A percentile compares a stretch with the other conserved stretches of the same genome.
phyloP scores from a whole-genome alignment of 2,329 filamentous ascomycete species.

The Exophiala oligosperma region DNA sequence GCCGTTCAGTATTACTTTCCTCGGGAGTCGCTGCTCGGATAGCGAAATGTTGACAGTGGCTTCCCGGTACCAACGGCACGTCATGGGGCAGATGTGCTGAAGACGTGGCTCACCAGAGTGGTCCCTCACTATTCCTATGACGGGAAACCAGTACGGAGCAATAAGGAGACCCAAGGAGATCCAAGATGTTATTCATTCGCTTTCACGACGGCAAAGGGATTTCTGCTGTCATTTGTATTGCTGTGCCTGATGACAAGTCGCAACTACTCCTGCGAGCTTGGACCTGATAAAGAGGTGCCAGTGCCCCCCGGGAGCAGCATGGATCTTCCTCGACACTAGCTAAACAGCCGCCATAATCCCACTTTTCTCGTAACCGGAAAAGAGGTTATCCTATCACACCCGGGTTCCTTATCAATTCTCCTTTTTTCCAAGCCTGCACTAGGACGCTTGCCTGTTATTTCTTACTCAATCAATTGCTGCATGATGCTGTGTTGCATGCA shows the following conservation, averaged over 20 bases:
- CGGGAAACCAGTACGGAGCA: no score
- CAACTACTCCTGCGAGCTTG: neutral
- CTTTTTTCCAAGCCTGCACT: slow-evolving; percentile 8
- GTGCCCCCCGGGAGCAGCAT: neutral
- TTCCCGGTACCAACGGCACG: slow-evolving; percentile 40
- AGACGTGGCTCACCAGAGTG: neutral
- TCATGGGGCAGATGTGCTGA: neutral
- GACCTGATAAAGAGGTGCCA: slow-evolving; percentile 4
- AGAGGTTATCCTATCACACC: slow-evolving; percentile 5
- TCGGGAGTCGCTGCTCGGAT: slow-evolving; percentile 46
- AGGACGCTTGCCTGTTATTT: slow-evolving; percentile 15
- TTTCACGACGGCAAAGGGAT: neutral
- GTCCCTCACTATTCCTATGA: no score
- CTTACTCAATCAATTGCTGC: slow-evolving; percentile 29
- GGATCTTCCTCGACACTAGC: neutral
- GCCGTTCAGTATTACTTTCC: slow-evolving; percentile 31
- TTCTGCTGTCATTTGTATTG: neutral
- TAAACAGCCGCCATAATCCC: slow-evolving; percentile 1
- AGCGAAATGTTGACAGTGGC: slow-evolving; percentile 48
- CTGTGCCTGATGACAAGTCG: neutral
- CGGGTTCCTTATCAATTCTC: slow-evolving; percentile 18
- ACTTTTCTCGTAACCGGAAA: slow-evolving; percentile 3
- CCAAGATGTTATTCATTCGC: no score
- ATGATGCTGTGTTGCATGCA: slow-evolving; percentile 1
- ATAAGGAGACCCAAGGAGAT: no score